Conservation (phyloP, 768 basidiomycete genomes). For the Hericium erinaceus region DNA sequence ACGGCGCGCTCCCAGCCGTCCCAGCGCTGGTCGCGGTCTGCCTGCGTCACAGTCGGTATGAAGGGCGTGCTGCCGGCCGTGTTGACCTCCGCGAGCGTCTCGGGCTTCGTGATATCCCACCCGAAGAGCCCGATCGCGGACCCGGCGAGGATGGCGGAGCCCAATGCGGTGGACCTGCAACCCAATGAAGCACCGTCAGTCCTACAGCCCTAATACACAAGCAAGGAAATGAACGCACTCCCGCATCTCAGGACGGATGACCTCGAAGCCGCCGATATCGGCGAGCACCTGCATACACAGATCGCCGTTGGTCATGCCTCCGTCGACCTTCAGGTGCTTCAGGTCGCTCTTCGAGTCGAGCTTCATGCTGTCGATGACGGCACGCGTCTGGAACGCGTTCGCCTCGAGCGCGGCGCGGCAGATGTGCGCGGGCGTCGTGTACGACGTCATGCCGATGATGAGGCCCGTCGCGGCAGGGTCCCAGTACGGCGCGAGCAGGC, state of each 20-base stretch:
- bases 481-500: conserved; percentile 96
- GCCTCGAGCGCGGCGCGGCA: conserved; percentile 94
- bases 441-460: conserved; percentile 78
- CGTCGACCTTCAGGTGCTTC: conserved; percentile 88
- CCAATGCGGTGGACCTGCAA: conserved; percentile 86
- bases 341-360: conserved; percentile 76
- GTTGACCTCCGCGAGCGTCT: conserved; percentile 81
- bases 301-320: conserved; percentile 96
- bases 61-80: conserved; percentile 74
- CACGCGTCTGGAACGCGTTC: conserved; percentile 91
- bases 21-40: conserved; percentile 57
- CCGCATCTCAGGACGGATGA: conserved; percentile 91
- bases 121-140: conserved; percentile 82
- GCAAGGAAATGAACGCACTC: conserved; percentile 48
- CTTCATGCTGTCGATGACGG: conserved; percentile 93
- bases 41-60: conserved; percentile 40
- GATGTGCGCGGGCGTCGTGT: conserved; percentile 88
- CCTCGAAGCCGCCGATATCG: conserved; percentile 85
- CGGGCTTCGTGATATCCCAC: conserved; percentile 81
- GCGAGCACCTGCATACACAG: conserved; percentile 80
- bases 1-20: conserved; percentile 84
- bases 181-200: background rate
- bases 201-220: background rate
- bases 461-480: conserved; percentile 85
- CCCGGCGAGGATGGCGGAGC: conserved; percentile 89